Evolutionary conservation across 305 asterid genomes (phyloP).

Genomic region (Fraxinus platypoda): DNA sequence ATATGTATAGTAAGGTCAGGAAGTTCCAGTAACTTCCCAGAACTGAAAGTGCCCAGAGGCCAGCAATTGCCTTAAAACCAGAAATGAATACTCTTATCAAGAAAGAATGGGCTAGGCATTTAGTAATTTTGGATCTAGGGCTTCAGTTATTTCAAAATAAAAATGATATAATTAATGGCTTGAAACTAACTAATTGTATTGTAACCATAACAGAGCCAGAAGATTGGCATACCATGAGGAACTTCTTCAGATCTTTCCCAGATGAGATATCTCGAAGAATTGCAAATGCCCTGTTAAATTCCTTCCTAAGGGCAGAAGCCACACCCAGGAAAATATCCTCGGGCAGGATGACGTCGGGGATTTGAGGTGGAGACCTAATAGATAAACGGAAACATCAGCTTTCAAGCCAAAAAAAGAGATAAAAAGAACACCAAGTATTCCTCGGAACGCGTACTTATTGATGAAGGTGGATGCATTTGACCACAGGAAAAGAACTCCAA

Average conservation of each 20-base stretch:
- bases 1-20: slow-evolving; percentile 63
- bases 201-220: background rate
- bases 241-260: slow-evolving; percentile 56
- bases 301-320: slow-evolving; percentile 59
- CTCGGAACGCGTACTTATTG: slow-evolving; percentile 54
- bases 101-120: background rate
- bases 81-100: background rate
- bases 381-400: slow-evolving; percentile 28
- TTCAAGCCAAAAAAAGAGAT: background rate
- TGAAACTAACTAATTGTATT: slow-evolving; percentile 6
- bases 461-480: slow-evolving; percentile 70
- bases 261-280: slow-evolving; percentile 49
- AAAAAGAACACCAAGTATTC: background rate
- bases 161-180: slow-evolving; percentile 4
- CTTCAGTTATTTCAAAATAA: background rate
- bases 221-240: slow-evolving; percentile 53
- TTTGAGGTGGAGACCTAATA: slow-evolving; percentile 75
- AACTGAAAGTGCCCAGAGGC: slow-evolving; percentile 68
- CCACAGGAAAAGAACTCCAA: slow-evolving; percentile 69
- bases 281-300: slow-evolving; percentile 39
- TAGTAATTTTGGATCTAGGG: background rate
- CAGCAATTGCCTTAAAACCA: slow-evolving; percentile 58
- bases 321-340: slow-evolving; percentile 66
- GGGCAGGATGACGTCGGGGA: slow-evolving; percentile 62
- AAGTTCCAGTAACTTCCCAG: slow-evolving; percentile 70